These are phyloP conservation scores for Blastomyces silverae DNA, from an alignment of 2,329 filamentous ascomycete genomes.

Conservation along the genomic window DNA sequence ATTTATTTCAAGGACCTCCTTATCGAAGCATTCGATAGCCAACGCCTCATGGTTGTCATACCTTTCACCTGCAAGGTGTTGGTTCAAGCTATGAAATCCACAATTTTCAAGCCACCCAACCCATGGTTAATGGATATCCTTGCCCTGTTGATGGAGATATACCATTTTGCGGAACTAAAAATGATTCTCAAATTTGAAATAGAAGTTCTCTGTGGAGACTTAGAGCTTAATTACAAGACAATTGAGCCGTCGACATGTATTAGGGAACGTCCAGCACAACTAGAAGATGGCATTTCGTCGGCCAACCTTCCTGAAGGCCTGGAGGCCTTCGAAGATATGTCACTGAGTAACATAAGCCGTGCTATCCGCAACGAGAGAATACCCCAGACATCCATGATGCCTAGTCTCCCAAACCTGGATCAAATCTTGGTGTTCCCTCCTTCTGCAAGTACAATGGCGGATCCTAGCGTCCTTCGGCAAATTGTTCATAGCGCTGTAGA, in stretches of 20 bases:
- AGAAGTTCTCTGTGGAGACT: constrained; percentile 88
- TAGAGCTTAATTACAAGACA: constrained; percentile 84
- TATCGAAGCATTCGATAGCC: constrained; percentile 86
- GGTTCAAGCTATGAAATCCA: constrained; percentile 73
- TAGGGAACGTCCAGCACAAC: constrained; percentile 62
- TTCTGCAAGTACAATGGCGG: constrained; percentile 68
- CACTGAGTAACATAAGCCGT: constrained; percentile 65
- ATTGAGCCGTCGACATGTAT: constrained; percentile 85
- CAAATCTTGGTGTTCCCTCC: constrained; percentile 72
- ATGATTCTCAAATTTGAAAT: constrained; percentile 98
- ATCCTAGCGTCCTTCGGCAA: constrained; percentile 56
- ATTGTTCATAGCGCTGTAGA: constrained; percentile 84
- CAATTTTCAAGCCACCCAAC: constrained; percentile 88
- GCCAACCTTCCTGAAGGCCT: constrained; percentile 59
- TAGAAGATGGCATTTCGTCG: constrained; percentile 47
- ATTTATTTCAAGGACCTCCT: constrained; percentile 95
- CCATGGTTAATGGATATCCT: constrained; percentile 98
- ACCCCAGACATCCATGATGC: constrained; percentile 68
- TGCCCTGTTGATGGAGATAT: constrained; percentile 81
- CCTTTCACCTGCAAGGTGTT: constrained; percentile 97
- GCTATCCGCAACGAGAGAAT: constrained; percentile 64
- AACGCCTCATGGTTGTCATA: constrained; percentile 84
- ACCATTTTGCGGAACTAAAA: constrained; percentile 87
- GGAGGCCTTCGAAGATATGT: constrained; percentile 76
- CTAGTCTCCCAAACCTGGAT: constrained; percentile 59